Evolutionary conservation across 2,329 filamentous ascomycete species (phyloP).

Genomic region (Zymoseptoria passerinii): DNA sequence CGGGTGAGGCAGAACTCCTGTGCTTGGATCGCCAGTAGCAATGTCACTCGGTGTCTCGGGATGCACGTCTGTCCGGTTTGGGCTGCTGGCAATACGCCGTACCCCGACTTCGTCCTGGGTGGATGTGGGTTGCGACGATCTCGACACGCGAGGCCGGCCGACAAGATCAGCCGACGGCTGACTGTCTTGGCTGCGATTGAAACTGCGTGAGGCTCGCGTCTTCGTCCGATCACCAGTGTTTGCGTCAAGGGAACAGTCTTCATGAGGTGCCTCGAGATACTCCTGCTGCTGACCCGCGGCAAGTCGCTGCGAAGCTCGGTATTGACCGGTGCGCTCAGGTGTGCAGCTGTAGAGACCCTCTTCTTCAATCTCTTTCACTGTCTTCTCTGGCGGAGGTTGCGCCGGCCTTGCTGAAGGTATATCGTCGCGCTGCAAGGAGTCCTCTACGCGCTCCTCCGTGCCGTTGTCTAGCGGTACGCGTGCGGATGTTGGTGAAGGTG

Average conservation of each 20-base stretch:
- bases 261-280: neutral
- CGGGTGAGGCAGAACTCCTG: neutral
- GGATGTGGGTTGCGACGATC: neutral
- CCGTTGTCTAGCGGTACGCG: neutral
- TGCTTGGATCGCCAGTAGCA: neutral
- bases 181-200: neutral
- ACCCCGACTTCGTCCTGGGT: neutral
- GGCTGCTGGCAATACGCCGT: neutral
- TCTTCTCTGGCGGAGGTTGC: neutral
- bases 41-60: neutral
- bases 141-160: neutral
- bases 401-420: neutral
- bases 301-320: neutral
- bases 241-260: neutral
- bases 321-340: slow-evolving; percentile 7
- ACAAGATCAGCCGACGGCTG: neutral
- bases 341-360: slow-evolving; percentile 13
- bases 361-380: neutral
- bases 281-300: neutral
- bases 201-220: neutral
- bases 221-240: neutral
- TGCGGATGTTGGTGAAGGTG: neutral
- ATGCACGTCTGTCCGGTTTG: neutral
- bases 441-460: slow-evolving; percentile 1
- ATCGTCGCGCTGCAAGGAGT: neutral